A percentile compares a stretch with the other conserved stretches of the same genome.
These are phyloP conservation scores for Trichoderma sp. DNA, from an alignment of 2,329 filamentous ascomycete genomes.

Conservation along the genomic window DNA sequence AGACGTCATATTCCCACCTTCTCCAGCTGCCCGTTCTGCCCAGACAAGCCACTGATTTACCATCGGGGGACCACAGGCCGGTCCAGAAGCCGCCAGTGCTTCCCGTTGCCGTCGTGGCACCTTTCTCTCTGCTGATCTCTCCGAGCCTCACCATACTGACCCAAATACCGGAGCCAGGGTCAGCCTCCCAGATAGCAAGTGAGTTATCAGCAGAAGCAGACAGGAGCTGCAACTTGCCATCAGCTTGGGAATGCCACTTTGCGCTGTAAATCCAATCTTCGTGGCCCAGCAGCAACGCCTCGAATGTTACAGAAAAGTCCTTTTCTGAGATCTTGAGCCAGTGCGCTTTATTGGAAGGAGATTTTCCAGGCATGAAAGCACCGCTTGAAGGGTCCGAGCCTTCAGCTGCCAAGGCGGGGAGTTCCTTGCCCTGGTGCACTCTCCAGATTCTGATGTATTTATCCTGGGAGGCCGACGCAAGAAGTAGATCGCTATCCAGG, in stretches of 20 bases:
- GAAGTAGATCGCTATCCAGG: constrained; percentile 66
- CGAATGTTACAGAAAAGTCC: constrained; percentile 84
- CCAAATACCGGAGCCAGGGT: constrained; percentile 85
- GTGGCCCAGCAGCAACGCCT: constrained; percentile 89
- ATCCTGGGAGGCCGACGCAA: constrained; percentile 95
- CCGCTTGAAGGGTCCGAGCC: constrained; percentile 59
- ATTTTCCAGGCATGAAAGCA: constrained; percentile 65
- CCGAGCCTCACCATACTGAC: constrained; percentile 81
- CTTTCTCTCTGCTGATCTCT: constrained; percentile 92
- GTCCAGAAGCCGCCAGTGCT: constrained; percentile 97
- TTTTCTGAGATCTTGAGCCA: constrained; percentile 62
- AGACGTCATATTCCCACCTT: constrained; percentile 68
- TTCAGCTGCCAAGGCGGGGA: constrained; percentile 58
- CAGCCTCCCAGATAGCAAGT: constrained; percentile 87
- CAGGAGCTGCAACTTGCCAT: constrained; percentile 68
- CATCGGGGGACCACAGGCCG: constrained; percentile 84
- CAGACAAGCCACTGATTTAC: constrained; percentile 73
- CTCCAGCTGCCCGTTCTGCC: constrained; percentile 94
- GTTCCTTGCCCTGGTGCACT: constrained; percentile 68
- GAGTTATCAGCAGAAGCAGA: constrained; percentile 96
- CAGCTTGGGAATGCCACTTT: constrained; percentile 63
- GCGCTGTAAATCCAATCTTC: constrained; percentile 98
- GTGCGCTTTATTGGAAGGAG: constrained; percentile 87
- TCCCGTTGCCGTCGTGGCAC: constrained; percentile 92
- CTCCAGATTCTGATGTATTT: constrained; percentile 96